phyloP scores from a whole-genome alignment of 1,284 basidiomycete species.

The Puccinia horiana region DNA sequence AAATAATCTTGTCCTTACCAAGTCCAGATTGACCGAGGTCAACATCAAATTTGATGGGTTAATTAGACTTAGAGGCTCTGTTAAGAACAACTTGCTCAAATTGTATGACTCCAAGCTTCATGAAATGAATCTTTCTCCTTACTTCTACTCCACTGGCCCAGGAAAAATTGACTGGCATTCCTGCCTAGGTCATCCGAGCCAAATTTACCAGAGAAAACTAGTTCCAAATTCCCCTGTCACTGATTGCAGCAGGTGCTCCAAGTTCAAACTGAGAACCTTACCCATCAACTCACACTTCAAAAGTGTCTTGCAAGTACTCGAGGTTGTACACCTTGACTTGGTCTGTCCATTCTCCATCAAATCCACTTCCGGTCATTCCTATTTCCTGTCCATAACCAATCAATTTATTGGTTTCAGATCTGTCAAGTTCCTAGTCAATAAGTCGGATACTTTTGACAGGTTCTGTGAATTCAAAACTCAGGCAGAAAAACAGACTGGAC shows the following conservation, averaged over 20 bases:
- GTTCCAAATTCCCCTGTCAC: not conserved
- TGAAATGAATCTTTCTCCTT: too few species aligned
- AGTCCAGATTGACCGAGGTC: too few species aligned
- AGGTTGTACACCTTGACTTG: not conserved
- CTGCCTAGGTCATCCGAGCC: not conserved
- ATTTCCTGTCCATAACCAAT: slow-evolving; percentile 17
- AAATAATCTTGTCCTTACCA: not conserved
- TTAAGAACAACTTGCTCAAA: too few species aligned
- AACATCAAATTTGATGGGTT: too few species aligned
- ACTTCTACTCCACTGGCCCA: too few species aligned
- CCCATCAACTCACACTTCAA: not conserved
- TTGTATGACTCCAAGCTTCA: too few species aligned
- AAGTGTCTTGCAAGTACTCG: not conserved
- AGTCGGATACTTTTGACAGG: not conserved
- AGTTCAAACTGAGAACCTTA: not conserved
- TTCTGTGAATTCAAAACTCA: not conserved
- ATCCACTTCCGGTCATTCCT: not conserved
- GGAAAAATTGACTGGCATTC: too few species aligned
- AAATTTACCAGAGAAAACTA: not conserved
- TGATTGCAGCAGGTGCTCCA: not conserved
- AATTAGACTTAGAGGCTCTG: too few species aligned
- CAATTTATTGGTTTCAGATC: not conserved
- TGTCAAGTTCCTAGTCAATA: not conserved
- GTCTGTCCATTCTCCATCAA: not conserved
- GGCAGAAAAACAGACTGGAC: not conserved